Conservation (phyloP, 2,329 filamentous ascomycete genomes). For the Lojkania enalia region DNA sequence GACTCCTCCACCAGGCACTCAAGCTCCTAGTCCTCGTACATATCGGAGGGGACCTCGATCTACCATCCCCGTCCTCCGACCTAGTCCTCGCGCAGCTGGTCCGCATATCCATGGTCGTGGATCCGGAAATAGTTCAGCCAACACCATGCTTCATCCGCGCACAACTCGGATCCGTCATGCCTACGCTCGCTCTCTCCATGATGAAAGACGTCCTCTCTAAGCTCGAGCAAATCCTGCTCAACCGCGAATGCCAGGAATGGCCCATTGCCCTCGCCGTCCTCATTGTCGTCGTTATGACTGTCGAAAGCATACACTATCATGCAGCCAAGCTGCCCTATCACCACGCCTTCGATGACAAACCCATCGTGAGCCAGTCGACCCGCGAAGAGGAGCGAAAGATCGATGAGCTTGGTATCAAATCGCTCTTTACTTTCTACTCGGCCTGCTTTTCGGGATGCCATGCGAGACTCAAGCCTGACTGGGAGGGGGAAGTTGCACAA, state of each 20-base stretch:
- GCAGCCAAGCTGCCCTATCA: constrained; percentile 43
- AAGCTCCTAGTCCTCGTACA: constrained; percentile 47
- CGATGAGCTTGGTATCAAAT: constrained; percentile 33
- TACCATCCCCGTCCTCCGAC: constrained; percentile 24
- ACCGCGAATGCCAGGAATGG: constrained; percentile 37
- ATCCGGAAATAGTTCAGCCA: constrained; percentile 19
- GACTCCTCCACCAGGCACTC: constrained; percentile 37
- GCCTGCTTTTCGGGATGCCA: constrained; percentile 42
- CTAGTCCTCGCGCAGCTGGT: constrained; percentile 23
- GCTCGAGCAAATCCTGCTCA: constrained; percentile 36
- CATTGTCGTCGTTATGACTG: constrained; percentile 40
- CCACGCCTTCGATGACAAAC: constrained; percentile 10
- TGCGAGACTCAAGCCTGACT: constrained; percentile 29
- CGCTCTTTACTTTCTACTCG: constrained; percentile 37
- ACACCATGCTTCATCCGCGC: constrained; percentile 46
- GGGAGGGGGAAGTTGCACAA: constrained; percentile 29
- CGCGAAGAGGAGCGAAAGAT: constrained; percentile 14
- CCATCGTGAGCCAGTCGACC: background rate
- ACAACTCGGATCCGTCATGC: constrained; percentile 43
- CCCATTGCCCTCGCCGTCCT: constrained; percentile 38
- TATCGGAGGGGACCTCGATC: constrained; percentile 42
- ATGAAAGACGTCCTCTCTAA: constrained; percentile 39
- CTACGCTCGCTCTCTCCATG: constrained; percentile 32
- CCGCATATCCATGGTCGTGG: constrained; percentile 19
- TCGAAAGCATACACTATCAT: constrained; percentile 46